Evolutionary conservation across 805 yeast species (phyloP), one percentile per base, ranked within the genome.

Genomic region (Yarrowia bubula): DNA sequence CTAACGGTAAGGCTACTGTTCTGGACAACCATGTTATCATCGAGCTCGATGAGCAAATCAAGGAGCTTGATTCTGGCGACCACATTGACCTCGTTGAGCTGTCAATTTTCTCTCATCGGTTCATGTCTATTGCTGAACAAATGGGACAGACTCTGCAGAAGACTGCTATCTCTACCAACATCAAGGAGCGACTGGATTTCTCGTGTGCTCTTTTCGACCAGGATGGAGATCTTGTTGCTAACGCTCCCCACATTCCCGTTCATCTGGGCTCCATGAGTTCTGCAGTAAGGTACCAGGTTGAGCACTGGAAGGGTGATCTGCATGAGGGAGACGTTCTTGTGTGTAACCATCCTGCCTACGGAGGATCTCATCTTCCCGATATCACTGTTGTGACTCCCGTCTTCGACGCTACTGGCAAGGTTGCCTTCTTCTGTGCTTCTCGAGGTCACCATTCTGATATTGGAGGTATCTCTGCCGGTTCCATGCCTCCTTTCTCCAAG

Each of bases 361-460:
- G 93, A n/a, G 96, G 96, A 3, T 88, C 95, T 0, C 96, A 90
- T 76, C 78, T 90, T 66, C 96, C 96, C 0, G 96, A 90, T 76
- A 91, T 92, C 68, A 92, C 98, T 0, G 96, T 92, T 11, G 86
- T 93, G 50, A 89, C 97, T 0, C 98, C 98, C 0, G 92, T 92
- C 1, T 88, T 90, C 72, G 80, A 77, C 47, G 82, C 79, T 7
- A 75, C 78, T 63, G 71, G 69, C n/a, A 58, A 69, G 33, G 81
- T 90, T 39, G 83, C 91, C 32, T 92, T 92, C 74, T 92, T 90
- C 80, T 92, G 90, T 13, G 98, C 98, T 0, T 87, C 96, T 0
- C 81, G 98, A 69, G 98, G 97, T 1, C 98, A 92, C 76, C 98
- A 93, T 76, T 92, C 97, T 6, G 98, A 92, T 75, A 92, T 93